Percentiles rank a stretch among this genome's conserved stretches.
Conservation (phyloP, 768 basidiomycete species). For the Ramaria rubella region DNA sequence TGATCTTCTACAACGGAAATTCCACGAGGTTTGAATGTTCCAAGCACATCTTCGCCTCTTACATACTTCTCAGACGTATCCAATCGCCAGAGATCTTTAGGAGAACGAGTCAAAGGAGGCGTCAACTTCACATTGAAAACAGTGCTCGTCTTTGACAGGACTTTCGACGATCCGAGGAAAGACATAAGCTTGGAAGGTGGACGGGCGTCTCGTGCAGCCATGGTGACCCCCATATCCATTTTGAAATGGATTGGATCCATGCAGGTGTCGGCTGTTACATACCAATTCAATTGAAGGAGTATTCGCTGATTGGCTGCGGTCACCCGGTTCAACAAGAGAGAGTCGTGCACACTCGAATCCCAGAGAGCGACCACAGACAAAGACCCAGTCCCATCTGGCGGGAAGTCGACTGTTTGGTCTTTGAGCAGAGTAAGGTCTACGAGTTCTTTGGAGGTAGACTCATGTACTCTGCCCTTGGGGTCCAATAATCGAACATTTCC, state of each 20-base stretch:
- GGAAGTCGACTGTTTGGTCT: conserved; percentile 69
- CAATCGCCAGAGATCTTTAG: conserved; percentile 87
- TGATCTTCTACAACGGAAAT: conserved; percentile 88
- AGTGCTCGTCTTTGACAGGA: conserved; percentile 72
- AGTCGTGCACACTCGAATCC: conserved; percentile 92
- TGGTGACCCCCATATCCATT: conserved; percentile 80
- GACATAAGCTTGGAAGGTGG: conserved; percentile 72
- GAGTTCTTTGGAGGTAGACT: conserved; percentile 63
- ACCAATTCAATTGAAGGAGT: conserved; percentile 69
- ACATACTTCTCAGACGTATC: conserved; percentile 96
- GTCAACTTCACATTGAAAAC: conserved; percentile 77
- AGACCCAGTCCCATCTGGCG: conserved; percentile 73
- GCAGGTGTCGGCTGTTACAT: conserved; percentile 77
- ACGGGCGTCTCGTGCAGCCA: conserved; percentile 78
- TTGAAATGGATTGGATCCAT: conserved; percentile 81
- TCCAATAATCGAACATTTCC: conserved; percentile 85
- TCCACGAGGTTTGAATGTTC: conserved; percentile 81
- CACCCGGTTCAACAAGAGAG: conserved; percentile 76
- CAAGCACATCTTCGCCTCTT: conserved; percentile 80
- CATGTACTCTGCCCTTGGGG: conserved; percentile 73
- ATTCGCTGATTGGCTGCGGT: conserved; percentile 74
- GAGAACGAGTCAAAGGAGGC: conserved; percentile 79
- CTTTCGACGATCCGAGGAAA: conserved; percentile 72
- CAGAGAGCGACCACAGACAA: conserved; percentile 71
- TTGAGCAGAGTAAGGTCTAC: conserved; percentile 69